Conservation (phyloP, 331 rosid genomes). For the Stylosanthes scabra region DNA sequence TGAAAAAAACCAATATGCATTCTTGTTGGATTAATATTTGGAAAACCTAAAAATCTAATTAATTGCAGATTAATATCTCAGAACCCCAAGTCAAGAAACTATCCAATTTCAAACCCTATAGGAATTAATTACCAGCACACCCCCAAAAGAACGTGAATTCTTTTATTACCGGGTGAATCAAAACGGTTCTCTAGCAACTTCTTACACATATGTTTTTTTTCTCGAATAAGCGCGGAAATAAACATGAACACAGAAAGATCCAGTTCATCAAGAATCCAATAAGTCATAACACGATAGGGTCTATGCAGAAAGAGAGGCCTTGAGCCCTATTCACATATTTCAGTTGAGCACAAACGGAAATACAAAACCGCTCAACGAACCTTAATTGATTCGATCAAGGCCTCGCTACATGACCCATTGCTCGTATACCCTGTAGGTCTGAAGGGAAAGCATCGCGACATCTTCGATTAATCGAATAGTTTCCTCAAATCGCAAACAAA, state of each 20-base stretch:
- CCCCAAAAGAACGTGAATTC: not conserved
- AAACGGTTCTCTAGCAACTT: not conserved
- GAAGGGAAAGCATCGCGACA: constrained; percentile 67
- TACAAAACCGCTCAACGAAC: constrained; percentile 68
- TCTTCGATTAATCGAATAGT: constrained; percentile 23
- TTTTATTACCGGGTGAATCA: not conserved
- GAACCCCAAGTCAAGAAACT: not conserved
- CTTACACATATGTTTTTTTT: not conserved
- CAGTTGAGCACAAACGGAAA: constrained; percentile 52
- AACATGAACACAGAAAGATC: not conserved
- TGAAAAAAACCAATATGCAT: not conserved
- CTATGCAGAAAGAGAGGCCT: constrained; percentile 34
- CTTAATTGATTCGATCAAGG: constrained; percentile 72
- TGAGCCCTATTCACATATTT: constrained; percentile 19
- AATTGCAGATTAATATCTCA: too few relatives aligned
- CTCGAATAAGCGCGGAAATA: not conserved
- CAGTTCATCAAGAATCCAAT: not conserved
- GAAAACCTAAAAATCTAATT: not conserved
- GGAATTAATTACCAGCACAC: not conserved
- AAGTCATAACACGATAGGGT: not conserved
- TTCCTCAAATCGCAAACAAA: not conserved
- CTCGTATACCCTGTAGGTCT: constrained; percentile 47
- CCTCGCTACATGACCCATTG: constrained; percentile 43
- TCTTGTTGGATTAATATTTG: not conserved
- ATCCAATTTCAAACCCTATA: not conserved